Conservation (phyloP, 768 basidiomycete species). For the Russula brevipes region DNA sequence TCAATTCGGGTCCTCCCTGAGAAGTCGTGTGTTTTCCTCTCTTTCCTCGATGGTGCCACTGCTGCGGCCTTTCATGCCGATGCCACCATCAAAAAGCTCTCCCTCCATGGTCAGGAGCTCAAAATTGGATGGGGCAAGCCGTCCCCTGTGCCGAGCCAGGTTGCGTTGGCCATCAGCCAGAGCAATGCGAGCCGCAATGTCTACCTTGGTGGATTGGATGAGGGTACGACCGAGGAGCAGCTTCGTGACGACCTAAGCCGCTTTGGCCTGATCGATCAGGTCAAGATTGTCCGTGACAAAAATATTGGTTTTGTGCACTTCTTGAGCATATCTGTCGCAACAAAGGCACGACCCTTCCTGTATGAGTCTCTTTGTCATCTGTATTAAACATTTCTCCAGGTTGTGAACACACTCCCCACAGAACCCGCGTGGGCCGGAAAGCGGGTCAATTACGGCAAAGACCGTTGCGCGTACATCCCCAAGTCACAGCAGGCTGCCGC, state of each 20-base stretch:
- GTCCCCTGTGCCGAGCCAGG: slow-evolving; percentile 77
- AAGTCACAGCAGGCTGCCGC: slow-evolving; percentile 90
- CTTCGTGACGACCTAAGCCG: slow-evolving; percentile 86
- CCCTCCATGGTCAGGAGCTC: slow-evolving; percentile 91
- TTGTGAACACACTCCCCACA: slow-evolving; percentile 86
- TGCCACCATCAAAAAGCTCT: slow-evolving; percentile 88
- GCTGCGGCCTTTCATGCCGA: slow-evolving; percentile 98
- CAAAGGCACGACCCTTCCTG: slow-evolving; percentile 51
- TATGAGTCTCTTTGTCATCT: neutral
- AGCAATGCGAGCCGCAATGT: slow-evolving; percentile 94
- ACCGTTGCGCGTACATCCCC: slow-evolving; percentile 96
- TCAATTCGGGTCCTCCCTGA: slow-evolving; percentile 91
- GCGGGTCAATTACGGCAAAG: slow-evolving; percentile 97
- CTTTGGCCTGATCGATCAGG: slow-evolving; percentile 96
- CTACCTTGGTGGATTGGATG: slow-evolving; percentile 91
- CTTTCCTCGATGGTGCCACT: slow-evolving; percentile 89
- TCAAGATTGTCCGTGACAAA: slow-evolving; percentile 99
- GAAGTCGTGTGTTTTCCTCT: slow-evolving; percentile 96
- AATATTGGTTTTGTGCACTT: slow-evolving; percentile 99
- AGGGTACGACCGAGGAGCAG: slow-evolving; percentile 84
- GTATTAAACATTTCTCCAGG: slow-evolving; percentile 41
- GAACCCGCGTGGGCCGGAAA: slow-evolving; percentile 94
- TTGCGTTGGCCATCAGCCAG: slow-evolving; percentile 83
- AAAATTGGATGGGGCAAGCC: slow-evolving; percentile 99
- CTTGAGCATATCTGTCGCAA: slow-evolving; percentile 89